Percentiles rank a stretch among this genome's conserved stretches.
These are phyloP conservation scores for Lineolata rhizophorae DNA, from an alignment of 495 filamentous ascomycete species.

Conservation along the genomic window DNA sequence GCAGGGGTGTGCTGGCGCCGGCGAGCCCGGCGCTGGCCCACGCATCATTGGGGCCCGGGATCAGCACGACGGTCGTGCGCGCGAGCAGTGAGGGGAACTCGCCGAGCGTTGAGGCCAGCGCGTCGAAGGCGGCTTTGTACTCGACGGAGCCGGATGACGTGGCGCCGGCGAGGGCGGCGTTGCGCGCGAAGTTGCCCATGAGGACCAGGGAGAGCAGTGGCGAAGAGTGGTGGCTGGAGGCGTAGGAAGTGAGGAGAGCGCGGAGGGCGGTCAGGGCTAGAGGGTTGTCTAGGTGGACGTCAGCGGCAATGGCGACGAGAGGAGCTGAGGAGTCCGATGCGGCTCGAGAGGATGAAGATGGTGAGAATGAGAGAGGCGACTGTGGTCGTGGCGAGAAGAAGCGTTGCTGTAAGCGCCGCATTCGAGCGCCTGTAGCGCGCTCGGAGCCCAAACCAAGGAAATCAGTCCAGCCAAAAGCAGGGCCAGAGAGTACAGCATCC, in stretches of 20 bases:
- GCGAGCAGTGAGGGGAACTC: constrained; percentile 73
- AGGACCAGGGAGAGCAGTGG: constrained; percentile 61
- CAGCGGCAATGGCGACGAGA: constrained; percentile 51
- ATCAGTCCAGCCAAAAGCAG: constrained; percentile 86
- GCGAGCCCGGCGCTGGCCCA: constrained; percentile 74
- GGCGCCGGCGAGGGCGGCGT: constrained; percentile 47
- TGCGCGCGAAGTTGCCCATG: constrained; percentile 62
- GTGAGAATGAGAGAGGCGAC: too few relatives aligned
- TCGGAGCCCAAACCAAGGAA: constrained; percentile 84
- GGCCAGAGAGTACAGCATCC: too few relatives aligned
- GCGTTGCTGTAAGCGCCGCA: constrained; percentile 42
- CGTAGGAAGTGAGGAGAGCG: constrained; percentile 51
- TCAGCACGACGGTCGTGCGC: constrained; percentile 64
- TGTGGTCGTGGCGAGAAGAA: constrained; percentile 17
- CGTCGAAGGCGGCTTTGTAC: constrained; percentile 88
- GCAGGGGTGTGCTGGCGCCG: constrained; percentile 56
- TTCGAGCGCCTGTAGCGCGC: constrained; percentile 56
- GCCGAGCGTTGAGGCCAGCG: constrained; percentile 56
- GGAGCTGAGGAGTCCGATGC: too few relatives aligned
- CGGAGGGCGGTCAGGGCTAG: constrained; percentile 51
- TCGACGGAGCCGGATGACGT: constrained; percentile 54
- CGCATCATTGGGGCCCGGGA: constrained; percentile 89
- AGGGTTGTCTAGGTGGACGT: constrained; percentile 69
- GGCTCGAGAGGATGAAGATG: too few relatives aligned
- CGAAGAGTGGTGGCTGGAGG: constrained; percentile 32